A percentile compares a stretch with the other conserved stretches of the same genome.
Evolutionary conservation across 805 yeast genomes (phyloP).

Genomic region (Barnettozyma californica): DNA sequence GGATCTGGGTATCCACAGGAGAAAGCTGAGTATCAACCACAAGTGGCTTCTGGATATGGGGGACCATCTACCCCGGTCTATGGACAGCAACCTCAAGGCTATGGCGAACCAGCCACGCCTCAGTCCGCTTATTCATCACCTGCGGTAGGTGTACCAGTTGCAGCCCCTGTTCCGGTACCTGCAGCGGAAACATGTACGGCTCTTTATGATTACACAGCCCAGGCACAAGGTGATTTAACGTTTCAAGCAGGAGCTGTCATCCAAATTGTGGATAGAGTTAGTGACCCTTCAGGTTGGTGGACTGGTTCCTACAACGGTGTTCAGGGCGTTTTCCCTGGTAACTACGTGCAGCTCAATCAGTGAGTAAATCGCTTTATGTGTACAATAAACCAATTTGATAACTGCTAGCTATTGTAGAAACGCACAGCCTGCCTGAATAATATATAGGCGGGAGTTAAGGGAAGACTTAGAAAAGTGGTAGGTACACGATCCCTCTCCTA

Average conservation of each 20-base stretch:
- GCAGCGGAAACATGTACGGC: slow-evolving; percentile 73
- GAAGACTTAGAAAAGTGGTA: not conserved
- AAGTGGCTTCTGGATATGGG: not conserved
- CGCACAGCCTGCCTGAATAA: too few species aligned
- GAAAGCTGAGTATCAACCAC: slow-evolving; percentile 21
- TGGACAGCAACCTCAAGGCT: slow-evolving; percentile 22
- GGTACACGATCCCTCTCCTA: not conserved
- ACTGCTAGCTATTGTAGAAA: not conserved
- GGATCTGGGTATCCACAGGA: slow-evolving; percentile 30
- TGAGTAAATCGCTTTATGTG: not conserved
- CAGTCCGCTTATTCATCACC: slow-evolving; percentile 26
- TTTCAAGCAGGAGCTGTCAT: slow-evolving; percentile 87
- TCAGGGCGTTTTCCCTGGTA: slow-evolving; percentile 93
- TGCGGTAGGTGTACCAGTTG: slow-evolving; percentile 27
- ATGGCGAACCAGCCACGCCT: slow-evolving; percentile 25
- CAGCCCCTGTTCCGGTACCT: slow-evolving; percentile 25
- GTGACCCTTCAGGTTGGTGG: slow-evolving; percentile 97
- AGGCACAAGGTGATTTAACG: slow-evolving; percentile 85
- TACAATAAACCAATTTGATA: not conserved
- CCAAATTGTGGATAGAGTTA: slow-evolving; percentile 74
- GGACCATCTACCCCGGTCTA: slow-evolving; percentile 17
- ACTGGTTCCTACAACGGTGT: slow-evolving; percentile 82
- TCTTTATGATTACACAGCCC: slow-evolving; percentile 85
- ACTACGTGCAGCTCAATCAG: slow-evolving; percentile 74
- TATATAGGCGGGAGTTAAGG: too few species aligned